Base-by-base conservation (phyloP, 192 early-diverging fungal species). In the Backusella macrospora region DNA sequence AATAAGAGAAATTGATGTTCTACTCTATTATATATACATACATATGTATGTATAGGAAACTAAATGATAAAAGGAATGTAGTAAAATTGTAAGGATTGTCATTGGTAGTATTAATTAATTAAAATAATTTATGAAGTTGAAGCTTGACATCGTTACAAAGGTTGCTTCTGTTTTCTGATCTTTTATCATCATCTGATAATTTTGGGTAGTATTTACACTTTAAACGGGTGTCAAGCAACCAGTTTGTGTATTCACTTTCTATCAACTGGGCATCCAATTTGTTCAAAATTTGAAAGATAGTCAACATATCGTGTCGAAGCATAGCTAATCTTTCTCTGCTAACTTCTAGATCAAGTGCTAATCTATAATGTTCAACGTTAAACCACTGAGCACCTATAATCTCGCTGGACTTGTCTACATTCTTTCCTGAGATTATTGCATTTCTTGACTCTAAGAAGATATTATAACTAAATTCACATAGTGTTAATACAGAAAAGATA, bases 161-260 rank as follows among this genome's bases (percentile, higher is more conserved):
- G 4, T 8, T 43, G 6, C 23, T 29, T 15, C 21, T 23, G 21
- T 66, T 66, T 43, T 66, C 65, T 40, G 65, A 66, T 21, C 40
- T 38, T 43, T n/a, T 4, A 66, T 42, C 65, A 5, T 66, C 37
- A 40, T 66, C 47, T 23, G 48, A 18, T 23, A 42, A 55, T n/a
- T 26, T 15, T 46, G 62, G 39, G 2, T 44, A 45, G 14, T 68
- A 43, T 12, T 68, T 68, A 34, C 84, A 85, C 21, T 80, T 73
- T 14, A 73, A 77, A 6, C 70, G 62, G 14, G 82, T 79, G 48
- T 87, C 86, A 68, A 87, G 72, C 38, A 87, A 73, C 86, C 86
- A 87, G 63, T 87, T 87, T 23, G 82, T 71, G 66, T 84, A 87
- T 45, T 87, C 86, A 9, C 74, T 84, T 48, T 87, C 84, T 44